Percentiles rank a stretch among this genome's conserved stretches.
Evolutionary conservation across 345 rosid genomes (phyloP).

Genomic region (Eucalyptus grandis): DNA sequence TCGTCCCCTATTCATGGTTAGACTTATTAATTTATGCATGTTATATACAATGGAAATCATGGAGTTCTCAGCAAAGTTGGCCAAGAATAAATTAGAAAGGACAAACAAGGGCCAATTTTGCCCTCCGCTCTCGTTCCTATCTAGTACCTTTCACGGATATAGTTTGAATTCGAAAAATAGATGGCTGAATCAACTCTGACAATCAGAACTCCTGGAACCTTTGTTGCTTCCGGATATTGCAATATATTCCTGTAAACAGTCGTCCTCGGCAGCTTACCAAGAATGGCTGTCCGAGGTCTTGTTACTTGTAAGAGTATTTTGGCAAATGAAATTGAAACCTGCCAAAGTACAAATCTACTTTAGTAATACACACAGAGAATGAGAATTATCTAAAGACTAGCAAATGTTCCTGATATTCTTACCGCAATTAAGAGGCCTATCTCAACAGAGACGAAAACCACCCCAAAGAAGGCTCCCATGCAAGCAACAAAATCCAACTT

Average conservation of each 20-base stretch:
- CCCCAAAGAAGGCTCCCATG: slow-evolving; percentile 79
- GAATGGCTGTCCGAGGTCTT: slow-evolving; percentile 64
- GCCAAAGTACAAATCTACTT: background rate
- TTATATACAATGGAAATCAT: background rate
- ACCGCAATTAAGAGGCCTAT: slow-evolving; percentile 64
- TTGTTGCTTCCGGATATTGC: slow-evolving; percentile 70
- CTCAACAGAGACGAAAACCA: slow-evolving; percentile 53
- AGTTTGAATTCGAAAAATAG: slow-evolving; percentile 81
- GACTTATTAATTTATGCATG: background rate
- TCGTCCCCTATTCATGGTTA: background rate
- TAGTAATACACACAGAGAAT: background rate
- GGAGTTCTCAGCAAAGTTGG: background rate
- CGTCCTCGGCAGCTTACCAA: slow-evolving; percentile 66
- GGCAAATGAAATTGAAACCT: slow-evolving; percentile 77
- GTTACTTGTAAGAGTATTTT: slow-evolving; percentile 87
- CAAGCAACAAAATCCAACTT: slow-evolving; percentile 69
- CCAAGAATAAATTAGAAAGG: background rate
- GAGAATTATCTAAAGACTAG: background rate
- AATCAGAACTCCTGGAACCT: slow-evolving; percentile 51
- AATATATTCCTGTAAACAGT: slow-evolving; percentile 50
- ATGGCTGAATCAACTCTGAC: slow-evolving; percentile 82
- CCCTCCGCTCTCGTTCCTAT: background rate
- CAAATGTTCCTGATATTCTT: background rate
- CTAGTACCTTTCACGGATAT: slow-evolving; percentile 53
- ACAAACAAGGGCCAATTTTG: background rate